Base-by-base conservation (phyloP, 164 flowering plant species). In the Umbellularia californica region DNA sequence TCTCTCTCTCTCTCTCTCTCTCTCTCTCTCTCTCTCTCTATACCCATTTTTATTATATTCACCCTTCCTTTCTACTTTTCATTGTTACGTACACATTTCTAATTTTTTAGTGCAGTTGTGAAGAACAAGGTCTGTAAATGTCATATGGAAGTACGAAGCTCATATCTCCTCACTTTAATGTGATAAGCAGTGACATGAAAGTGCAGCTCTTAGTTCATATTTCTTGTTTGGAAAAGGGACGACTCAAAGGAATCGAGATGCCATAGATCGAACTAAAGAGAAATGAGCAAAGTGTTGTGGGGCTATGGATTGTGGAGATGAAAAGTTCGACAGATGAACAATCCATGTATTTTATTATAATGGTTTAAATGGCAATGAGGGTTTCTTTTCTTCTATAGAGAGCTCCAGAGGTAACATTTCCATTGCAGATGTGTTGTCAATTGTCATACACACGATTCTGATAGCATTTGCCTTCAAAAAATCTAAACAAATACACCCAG, bases 371-470 rank as follows among this genome's bases (percentile, higher is more conserved):
- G 58, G 35, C 14, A 17, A 10, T 72, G 62, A 64, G 20, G 30
- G 33, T 64, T 65, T n/a, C 20, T 47, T 72, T 63, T 52, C 68
- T 15, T 62, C 24, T 20, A 35, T 60, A 50, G 75, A 64, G 64
- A 17, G 68, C 75, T 72, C 75, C 68, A 64, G 75, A 72, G 11
- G 75, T 68, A 35, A 51, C 3, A 58, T 72, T 72, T 19, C 66
- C 67, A 33, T 11, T 22, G 24, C 68, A 33, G 11, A 62, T 67
- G 50, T 67, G 22, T 10, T 30, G n/a, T 64, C 27, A 22, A 5
- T n/a, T 30, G n/a, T 64, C 27, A 22, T 64, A 5, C 25, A 11
- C 0, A 22, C 67, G 15, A 22, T 9, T 22, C 10, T 64, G 28
- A 64, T 64, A 11, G 23, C 27, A 9, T 64, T 23, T 24, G 24